phyloP scores from a whole-genome alignment of 1,284 basidiomycete species.

The Tetrapyrgos nigripes region DNA sequence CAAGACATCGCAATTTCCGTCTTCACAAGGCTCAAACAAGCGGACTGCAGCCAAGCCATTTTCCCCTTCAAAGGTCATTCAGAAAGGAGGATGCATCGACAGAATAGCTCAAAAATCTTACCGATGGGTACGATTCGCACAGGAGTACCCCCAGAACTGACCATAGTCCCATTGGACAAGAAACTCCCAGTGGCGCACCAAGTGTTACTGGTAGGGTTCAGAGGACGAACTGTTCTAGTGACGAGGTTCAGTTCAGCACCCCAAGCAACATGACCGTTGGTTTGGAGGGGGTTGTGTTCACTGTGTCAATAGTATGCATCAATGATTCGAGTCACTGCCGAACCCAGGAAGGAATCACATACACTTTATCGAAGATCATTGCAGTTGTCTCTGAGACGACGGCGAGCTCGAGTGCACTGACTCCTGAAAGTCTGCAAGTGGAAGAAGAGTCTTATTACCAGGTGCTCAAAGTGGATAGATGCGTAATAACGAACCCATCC shows the following conservation, averaged over 20 bases:
- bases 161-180: constrained; percentile 45
- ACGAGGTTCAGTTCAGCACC: constrained; percentile 40
- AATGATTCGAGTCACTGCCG: constrained; percentile 11
- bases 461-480: constrained; percentile 19
- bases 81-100: not conserved
- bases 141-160: constrained; percentile 18
- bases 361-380: constrained; percentile 46
- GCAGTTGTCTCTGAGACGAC: constrained; percentile 43
- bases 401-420: constrained; percentile 46
- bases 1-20: constrained; percentile 38
- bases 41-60: constrained; percentile 11
- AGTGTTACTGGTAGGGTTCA: constrained; percentile 51
- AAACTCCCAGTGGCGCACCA: constrained; percentile 47
- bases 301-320: constrained; percentile 7
- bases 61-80: not conserved
- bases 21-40: constrained; percentile 19
- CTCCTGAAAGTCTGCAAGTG: constrained; percentile 32
- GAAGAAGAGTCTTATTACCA: no score
- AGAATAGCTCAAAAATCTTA: not conserved
- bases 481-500: constrained; percentile 15
- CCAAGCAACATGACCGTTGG: constrained; percentile 39
- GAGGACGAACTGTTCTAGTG: constrained; percentile 36
- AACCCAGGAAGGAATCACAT: no score
- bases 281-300: constrained; percentile 14
- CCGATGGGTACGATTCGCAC: not conserved